A percentile compares a stretch with the other conserved stretches of the same genome.
These are phyloP conservation scores for Mortierella sp. DNA, from an alignment of 371 early-diverging fungal genomes.

Conservation along the genomic window DNA sequence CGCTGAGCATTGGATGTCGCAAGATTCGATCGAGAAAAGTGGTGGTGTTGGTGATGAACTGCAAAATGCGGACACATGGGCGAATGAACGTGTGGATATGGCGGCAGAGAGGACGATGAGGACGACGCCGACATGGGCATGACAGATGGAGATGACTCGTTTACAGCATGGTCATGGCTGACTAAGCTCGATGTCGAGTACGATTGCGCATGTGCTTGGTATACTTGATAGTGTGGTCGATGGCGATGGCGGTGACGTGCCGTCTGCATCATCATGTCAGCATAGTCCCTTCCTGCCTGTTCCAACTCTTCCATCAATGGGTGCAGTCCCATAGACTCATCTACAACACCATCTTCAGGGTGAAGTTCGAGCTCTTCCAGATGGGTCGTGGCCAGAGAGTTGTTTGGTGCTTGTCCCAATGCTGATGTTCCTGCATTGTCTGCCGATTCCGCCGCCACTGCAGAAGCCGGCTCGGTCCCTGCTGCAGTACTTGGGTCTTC, in stretches of 20 bases:
- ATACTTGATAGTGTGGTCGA: background rate
- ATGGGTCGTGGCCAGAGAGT: background rate
- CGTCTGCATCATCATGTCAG: conserved; percentile 28
- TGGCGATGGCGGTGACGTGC: conserved; percentile 21
- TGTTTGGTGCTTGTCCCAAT: background rate
- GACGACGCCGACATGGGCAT: conserved; percentile 2
- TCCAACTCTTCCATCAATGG: conserved; percentile 29
- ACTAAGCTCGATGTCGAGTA: background rate
- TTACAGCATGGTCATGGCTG: background rate
- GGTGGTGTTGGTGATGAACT: background rate
- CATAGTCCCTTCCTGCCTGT: conserved; percentile 20
- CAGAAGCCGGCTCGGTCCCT: background rate
- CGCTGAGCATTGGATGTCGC: background rate
- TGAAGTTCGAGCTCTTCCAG: conserved; percentile 1
- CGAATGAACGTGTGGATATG: background rate
- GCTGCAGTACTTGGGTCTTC: background rate
- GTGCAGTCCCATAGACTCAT: conserved; percentile 10
- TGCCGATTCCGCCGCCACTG: background rate
- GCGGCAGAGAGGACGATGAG: background rate
- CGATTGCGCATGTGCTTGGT: conserved; percentile 3
- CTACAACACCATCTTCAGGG: background rate
- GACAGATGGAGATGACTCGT: conserved; percentile 1
- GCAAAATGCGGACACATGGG: conserved; percentile 13
- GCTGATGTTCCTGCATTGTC: background rate
- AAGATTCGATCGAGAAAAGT: background rate